Base-by-base conservation (phyloP, 2,329 filamentous ascomycete species). In the Monilinia polystroma region DNA sequence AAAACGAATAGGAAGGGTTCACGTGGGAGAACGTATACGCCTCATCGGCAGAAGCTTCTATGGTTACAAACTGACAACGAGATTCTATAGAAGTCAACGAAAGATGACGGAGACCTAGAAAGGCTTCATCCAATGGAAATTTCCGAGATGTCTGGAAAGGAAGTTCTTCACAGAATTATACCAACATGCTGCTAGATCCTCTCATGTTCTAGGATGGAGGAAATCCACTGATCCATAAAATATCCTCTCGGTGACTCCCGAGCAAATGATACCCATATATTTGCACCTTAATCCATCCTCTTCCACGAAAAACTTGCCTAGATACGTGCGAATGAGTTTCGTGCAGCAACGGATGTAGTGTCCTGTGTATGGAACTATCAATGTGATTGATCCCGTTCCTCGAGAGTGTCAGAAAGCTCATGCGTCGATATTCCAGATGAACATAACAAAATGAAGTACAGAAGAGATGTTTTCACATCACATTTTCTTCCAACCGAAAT, bases 401-500 rank as follows among this genome's bases (percentile, higher is more conserved):
- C 47, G 16, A 29, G 23, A 35, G 43, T 63, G 23, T 70, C 70
- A 14, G 70, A 66, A 14, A 69, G 53, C 59, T 69, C 69, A 10
- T 59, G 80, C 66, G 80, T 87, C 57, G 85, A 88, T 69, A 74
- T 88, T 0, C 78, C 88, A 2, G 86, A 88, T 69, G 85, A 85
- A 0, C 83, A 85, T 68, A 83, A 83, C 0, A 81, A 79, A 35
- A 78, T 87, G 51, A 81, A 75, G 38, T 80, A 81, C 0, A 76
- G 79, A 20, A 58, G 57, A 54, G 79, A 79, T 51, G 77, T 78
- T 26, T 35, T 80, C 77, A 77, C 58, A 77, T 78, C 70, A 12
- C 79, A 84, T 20, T 71, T 86, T 3, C 75, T 80, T 65, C 84
- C 85, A 0, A 73, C 83, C 0, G 85, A 85, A 1, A 77, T 79